Evolutionary conservation across 352 stramenopile genomes (phyloP).

Genomic region (Phytophthora foliorum): DNA sequence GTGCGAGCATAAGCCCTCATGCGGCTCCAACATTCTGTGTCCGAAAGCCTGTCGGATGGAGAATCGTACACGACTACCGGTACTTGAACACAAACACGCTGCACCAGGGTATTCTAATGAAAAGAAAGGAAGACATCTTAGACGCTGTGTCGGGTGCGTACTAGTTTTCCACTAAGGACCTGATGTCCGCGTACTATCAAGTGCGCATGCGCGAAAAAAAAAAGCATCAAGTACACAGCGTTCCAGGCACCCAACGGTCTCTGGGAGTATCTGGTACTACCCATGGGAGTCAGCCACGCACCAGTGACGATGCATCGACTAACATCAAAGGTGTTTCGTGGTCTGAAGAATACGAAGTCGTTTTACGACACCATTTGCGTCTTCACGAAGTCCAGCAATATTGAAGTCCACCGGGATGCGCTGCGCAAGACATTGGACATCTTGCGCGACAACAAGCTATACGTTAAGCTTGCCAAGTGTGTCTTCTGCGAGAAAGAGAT

Average conservation of each 20-base stretch:
- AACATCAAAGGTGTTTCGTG: constrained; percentile 7
- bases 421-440: constrained; percentile 7
- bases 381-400: constrained; percentile 12
- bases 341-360: constrained; percentile 9
- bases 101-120: constrained; percentile 15
- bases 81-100: constrained; percentile 13
- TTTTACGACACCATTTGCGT: constrained; percentile 19
- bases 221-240: constrained; percentile 29
- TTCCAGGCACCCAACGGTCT: constrained; percentile 23
- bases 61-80: constrained; percentile 38
- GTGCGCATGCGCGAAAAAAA: constrained; percentile 30
- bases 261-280: constrained; percentile 10
- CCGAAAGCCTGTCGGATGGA: constrained; percentile 27
- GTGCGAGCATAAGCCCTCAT: too few species aligned
- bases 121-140: constrained; percentile 30
- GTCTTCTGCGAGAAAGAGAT: constrained; percentile 13
- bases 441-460: constrained; percentile 13
- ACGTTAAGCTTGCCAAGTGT: constrained; percentile 11
- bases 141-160: constrained; percentile 26
- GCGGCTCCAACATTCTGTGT: constrained; percentile 32
- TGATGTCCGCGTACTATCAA: constrained; percentile 34
- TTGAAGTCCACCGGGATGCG: constrained; percentile 9
- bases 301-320: constrained; percentile 7
- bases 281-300: constrained; percentile 6
- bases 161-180: constrained; percentile 33